Evolutionary conservation across 2,329 filamentous ascomycete species (phyloP).

Genomic region (Beauveria rudraprayagi): DNA sequence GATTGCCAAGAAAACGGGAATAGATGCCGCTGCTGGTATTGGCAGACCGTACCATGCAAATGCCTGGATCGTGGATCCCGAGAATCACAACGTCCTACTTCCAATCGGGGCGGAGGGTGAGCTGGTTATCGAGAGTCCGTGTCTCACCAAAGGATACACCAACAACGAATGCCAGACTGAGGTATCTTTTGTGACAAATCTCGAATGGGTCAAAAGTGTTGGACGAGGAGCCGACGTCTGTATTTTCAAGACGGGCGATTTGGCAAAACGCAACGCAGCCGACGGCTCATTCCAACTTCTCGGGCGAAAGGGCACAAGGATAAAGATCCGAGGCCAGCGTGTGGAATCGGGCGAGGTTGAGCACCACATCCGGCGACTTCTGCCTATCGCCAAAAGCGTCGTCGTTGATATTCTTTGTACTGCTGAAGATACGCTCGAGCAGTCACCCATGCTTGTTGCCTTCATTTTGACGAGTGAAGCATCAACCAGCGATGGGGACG

Average conservation of each 20-base stretch:
- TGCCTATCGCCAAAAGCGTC: not conserved
- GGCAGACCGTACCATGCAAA: not conserved
- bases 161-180: not conserved
- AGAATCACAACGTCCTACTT: not conserved
- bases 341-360: constrained; percentile 1
- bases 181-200: not conserved
- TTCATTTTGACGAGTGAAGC: not conserved
- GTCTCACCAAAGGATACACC: not conserved
- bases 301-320: not conserved
- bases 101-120: not conserved
- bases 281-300: constrained; percentile 2
- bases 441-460: not conserved
- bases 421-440: not conserved
- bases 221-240: not conserved
- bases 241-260: not conserved
- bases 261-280: not conserved
- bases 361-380: not conserved
- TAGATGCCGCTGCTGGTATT: not conserved
- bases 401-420: not conserved
- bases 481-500: not conserved
- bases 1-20: not conserved
- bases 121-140: not conserved
- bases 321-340: constrained; percentile 1
- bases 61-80: constrained; percentile 2
- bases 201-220: not conserved